These are phyloP conservation scores for Phoenix dactylifera DNA, from an alignment of 176 grass and related monocot species.

Conservation along the genomic window DNA sequence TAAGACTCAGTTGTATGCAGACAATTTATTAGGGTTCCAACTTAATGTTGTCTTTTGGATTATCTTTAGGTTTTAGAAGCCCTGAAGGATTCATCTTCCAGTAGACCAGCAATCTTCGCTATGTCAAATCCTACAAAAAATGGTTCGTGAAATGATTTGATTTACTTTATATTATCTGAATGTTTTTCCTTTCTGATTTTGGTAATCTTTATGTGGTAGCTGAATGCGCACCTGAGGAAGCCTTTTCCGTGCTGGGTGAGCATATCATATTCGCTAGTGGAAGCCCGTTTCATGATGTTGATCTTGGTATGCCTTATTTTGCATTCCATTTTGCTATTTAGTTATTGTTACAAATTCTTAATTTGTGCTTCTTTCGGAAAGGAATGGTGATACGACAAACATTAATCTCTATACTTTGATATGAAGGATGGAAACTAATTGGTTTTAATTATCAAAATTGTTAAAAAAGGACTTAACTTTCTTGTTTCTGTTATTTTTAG, in stretches of 20 bases:
- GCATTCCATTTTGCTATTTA: too few relatives aligned
- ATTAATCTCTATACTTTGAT: too few relatives aligned
- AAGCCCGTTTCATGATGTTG: slow-evolving; percentile 78
- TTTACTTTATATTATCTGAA: slow-evolving; percentile 5
- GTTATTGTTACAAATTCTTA: too few relatives aligned
- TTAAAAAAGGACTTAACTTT: too few relatives aligned
- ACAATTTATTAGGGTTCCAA: too few relatives aligned
- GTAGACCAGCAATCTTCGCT: slow-evolving; percentile 86
- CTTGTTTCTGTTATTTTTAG: too few relatives aligned
- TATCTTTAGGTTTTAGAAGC: slow-evolving; percentile 72
- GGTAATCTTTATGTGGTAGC: slow-evolving; percentile 27
- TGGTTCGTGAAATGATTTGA: slow-evolving; percentile 32
- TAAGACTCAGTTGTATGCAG: too few relatives aligned
- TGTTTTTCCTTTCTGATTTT: slow-evolving; percentile 13
- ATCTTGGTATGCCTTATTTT: slow-evolving; percentile 59
- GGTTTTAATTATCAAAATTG: too few relatives aligned
- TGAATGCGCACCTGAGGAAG: slow-evolving; percentile 90
- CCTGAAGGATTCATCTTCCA: slow-evolving; percentile 81
- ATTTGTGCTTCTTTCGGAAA: too few relatives aligned
- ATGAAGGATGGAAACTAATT: too few relatives aligned
- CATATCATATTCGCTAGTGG: slow-evolving; percentile 84
- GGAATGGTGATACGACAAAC: too few relatives aligned
- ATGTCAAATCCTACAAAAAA: slow-evolving; percentile 99
- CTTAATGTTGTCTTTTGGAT: too few relatives aligned
- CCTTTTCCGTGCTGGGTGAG: slow-evolving; percentile 80